These are phyloP conservation scores for Fusarium haematococcum DNA, from an alignment of 2,329 filamentous ascomycete genomes.

Conservation along the genomic window DNA sequence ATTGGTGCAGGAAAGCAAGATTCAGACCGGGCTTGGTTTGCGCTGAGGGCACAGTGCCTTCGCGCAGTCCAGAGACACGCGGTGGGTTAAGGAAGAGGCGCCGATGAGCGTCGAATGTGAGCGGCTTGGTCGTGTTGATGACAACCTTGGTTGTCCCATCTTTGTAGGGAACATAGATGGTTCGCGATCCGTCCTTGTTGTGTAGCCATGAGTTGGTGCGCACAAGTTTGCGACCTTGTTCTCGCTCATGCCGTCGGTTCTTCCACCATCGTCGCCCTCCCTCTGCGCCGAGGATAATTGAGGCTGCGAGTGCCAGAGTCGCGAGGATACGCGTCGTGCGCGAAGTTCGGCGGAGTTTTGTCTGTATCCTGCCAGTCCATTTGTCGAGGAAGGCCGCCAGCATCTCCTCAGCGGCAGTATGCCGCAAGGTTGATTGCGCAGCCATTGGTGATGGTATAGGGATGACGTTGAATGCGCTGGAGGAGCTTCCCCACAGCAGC, in stretches of 20 bases:
- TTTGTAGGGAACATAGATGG: constrained; percentile 95
- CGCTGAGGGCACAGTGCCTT: constrained; percentile 82
- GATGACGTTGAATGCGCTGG: constrained; percentile 30
- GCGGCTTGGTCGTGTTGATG: constrained; percentile 88
- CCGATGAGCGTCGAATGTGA: constrained; percentile 96
- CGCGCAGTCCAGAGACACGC: constrained; percentile 79
- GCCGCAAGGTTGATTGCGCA: constrained; percentile 84
- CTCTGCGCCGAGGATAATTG: constrained; percentile 83
- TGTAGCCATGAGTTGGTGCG: constrained; percentile 92
- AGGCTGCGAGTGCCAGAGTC: constrained; percentile 78
- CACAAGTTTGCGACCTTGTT: constrained; percentile 84
- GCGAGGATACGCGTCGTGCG: constrained; percentile 79
- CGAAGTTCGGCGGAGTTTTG: constrained; percentile 72
- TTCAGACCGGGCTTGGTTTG: constrained; percentile 96
- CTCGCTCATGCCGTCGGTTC: constrained; percentile 78
- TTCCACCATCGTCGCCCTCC: constrained; percentile 84
- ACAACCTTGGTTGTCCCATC: constrained; percentile 89
- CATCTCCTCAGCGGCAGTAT: constrained; percentile 73
- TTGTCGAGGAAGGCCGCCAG: constrained; percentile 73
- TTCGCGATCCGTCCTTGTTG: constrained; percentile 94
- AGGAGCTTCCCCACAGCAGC: constrained; percentile 40
- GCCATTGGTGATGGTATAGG: constrained; percentile 69
- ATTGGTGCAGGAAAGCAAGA: constrained; percentile 95
- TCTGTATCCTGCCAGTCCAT: constrained; percentile 65
- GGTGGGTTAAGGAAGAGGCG: constrained; percentile 93